These are phyloP conservation scores for Kandelia obovata DNA, from an alignment of 345 rosid species.

Conservation along the genomic window DNA sequence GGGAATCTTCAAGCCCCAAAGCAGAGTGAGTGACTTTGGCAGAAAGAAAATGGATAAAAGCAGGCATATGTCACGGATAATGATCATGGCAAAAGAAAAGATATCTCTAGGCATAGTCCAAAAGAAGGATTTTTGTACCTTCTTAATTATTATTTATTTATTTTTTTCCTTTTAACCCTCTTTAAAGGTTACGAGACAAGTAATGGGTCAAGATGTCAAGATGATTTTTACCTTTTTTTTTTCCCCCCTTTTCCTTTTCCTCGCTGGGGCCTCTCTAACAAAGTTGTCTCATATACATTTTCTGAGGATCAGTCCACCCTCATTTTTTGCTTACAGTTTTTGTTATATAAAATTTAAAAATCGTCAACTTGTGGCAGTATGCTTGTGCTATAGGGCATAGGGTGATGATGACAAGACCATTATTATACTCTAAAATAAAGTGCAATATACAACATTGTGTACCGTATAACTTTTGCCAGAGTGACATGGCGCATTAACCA, in stretches of 20 bases:
- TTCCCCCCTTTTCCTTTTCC: slow-evolving; percentile 23
- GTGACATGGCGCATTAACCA: slow-evolving; percentile 8
- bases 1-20: slow-evolving; percentile 42
- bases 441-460: slow-evolving; percentile 3
- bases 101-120: slow-evolving; percentile 34
- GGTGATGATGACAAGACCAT: no score
- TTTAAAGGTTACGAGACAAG: slow-evolving; percentile 14
- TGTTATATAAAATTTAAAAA: slow-evolving; percentile 13
- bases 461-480: slow-evolving; percentile 11
- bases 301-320: slow-evolving; percentile 27
- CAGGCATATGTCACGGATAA: slow-evolving; percentile 27
- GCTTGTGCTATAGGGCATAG: no score
- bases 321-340: slow-evolving; percentile 12
- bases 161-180: slow-evolving; percentile 21
- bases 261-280: slow-evolving; percentile 46
- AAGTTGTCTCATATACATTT: slow-evolving; percentile 51
- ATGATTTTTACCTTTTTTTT: slow-evolving; percentile 17
- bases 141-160: neutral
- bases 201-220: slow-evolving; percentile 21
- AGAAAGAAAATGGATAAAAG: slow-evolving; percentile 23
- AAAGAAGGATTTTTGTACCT: slow-evolving; percentile 40
- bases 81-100: slow-evolving; percentile 14
- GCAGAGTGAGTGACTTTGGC: slow-evolving; percentile 32
- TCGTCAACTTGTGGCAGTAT: neutral
- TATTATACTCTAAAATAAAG: neutral